These are phyloP conservation scores for Schwanniomyces pseudopolymorphus DNA, from an alignment of 805 yeast species.

Conservation along the genomic window DNA sequence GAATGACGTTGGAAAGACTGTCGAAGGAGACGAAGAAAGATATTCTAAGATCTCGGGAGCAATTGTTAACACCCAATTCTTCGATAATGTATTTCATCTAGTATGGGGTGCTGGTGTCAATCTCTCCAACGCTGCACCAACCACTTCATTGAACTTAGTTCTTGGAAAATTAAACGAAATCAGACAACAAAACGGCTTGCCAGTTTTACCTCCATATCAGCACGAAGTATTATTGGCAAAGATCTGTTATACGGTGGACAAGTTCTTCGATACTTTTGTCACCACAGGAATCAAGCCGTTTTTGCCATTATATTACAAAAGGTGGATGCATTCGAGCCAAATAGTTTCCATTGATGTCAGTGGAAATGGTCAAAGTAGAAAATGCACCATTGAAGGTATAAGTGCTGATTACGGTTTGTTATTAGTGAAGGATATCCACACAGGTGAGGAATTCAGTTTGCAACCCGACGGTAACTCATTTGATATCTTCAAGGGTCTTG, in stretches of 20 bases:
- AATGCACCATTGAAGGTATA: conserved; percentile 76
- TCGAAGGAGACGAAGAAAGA: conserved; percentile 58
- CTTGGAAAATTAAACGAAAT: conserved; percentile 59
- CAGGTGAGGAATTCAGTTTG: conserved; percentile 61
- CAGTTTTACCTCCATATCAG: conserved; percentile 45
- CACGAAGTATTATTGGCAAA: conserved; percentile 63
- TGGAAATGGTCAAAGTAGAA: conserved; percentile 33
- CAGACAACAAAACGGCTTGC: conserved; percentile 42
- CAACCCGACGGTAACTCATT: conserved; percentile 98
- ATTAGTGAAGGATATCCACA: conserved; percentile 67
- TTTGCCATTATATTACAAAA: conserved; percentile 66
- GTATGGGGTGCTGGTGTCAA: conserved; percentile 89
- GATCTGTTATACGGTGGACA: conserved; percentile 63
- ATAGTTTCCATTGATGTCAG: conserved; percentile 61
- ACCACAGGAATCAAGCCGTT: conserved; percentile 67
- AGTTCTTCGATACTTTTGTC: conserved; percentile 57
- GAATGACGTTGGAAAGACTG: conserved; percentile 32
- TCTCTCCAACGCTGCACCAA: conserved; percentile 82
- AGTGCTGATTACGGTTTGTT: conserved; percentile 82
- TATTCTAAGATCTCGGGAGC: conserved; percentile 83
- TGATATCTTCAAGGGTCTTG: conserved; percentile 88
- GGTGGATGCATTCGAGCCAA: conserved; percentile 86
- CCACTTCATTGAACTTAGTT: conserved; percentile 80
- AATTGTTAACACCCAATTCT: conserved; percentile 72
- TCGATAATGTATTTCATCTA: conserved; percentile 58